Conservation (phyloP, 768 basidiomycete species). For the Lactarius hengduanensis region DNA sequence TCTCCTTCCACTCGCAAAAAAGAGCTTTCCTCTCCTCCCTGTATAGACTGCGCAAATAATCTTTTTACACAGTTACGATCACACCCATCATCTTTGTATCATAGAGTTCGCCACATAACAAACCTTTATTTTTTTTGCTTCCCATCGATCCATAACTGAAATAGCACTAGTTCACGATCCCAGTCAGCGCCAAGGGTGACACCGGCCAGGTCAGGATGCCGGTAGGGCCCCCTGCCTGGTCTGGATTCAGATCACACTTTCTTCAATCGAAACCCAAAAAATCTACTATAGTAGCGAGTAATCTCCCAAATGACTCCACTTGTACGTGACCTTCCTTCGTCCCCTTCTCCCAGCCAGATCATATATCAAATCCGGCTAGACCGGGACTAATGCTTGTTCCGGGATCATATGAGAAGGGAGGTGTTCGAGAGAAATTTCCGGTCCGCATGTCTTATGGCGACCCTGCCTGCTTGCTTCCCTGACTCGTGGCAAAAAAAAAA, state of each 20-base stretch:
- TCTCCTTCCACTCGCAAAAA: slow-evolving; percentile 3
- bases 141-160: not conserved
- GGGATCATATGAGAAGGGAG: slow-evolving; percentile 3
- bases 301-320: not conserved
- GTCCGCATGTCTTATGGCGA: slow-evolving; percentile 14
- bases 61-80: slow-evolving; percentile 16
- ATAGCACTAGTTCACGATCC: not conserved
- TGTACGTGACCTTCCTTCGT: not conserved
- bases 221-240: not conserved
- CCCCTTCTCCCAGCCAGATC: not conserved
- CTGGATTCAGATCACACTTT: not conserved
- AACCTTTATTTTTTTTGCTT: not conserved
- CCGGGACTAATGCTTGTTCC: slow-evolving; percentile 12
- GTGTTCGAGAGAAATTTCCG: slow-evolving; percentile 9
- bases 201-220: not conserved
- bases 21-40: slow-evolving; percentile 1
- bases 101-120: slow-evolving; percentile 3
- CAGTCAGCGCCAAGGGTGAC: not conserved
- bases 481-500: slow-evolving; percentile 19
- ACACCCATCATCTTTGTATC: slow-evolving; percentile 21
- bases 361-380: slow-evolving; percentile 3
- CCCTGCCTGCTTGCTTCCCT: slow-evolving; percentile 15
- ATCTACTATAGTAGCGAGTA: not conserved
- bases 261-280: not conserved
- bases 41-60: slow-evolving; percentile 9